phyloP scores from a whole-genome alignment of 768 basidiomycete species.

The Tricholoma terreum region DNA sequence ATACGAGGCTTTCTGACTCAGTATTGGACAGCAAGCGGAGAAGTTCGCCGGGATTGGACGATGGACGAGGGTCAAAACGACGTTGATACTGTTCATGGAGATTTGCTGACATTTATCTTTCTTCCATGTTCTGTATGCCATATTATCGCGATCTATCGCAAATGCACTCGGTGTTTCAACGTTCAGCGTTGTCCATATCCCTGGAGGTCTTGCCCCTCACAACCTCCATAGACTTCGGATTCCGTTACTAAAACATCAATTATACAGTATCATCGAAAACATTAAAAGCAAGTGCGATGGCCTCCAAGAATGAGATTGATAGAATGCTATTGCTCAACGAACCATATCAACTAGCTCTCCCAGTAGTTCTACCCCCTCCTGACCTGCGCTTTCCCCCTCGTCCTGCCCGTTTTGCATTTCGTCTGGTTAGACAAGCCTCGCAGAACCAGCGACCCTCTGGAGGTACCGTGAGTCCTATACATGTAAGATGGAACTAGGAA shows the following conservation, averaged over 20 bases:
- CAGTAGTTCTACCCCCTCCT: constrained; percentile 26
- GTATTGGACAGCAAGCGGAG: constrained; percentile 57
- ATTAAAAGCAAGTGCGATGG: constrained; percentile 8
- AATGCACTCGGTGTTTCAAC: not conserved
- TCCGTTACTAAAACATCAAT: not conserved
- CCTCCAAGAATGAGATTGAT: not conserved
- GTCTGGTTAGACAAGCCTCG: constrained; percentile 59
- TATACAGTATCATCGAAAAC: not conserved
- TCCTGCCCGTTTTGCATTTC: constrained; percentile 47
- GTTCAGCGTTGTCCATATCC: too few species aligned
- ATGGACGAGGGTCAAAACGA: constrained; percentile 65
- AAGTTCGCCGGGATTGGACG: constrained; percentile 69
- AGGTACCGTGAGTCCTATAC: constrained; percentile 62
- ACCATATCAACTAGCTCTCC: constrained; percentile 14
- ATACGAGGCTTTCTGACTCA: not conserved
- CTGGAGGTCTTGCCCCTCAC: too few species aligned
- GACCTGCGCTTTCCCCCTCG: constrained; percentile 52
- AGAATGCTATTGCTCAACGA: not conserved
- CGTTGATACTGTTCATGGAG: constrained; percentile 38
- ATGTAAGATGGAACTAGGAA: constrained; percentile 73
- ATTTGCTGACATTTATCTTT: not conserved
- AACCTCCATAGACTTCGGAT: too few species aligned
- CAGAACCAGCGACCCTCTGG: constrained; percentile 80
- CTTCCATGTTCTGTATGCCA: constrained; percentile 3
- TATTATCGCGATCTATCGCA: not conserved